Conservation (phyloP, 306 rosid species). For the Trifolium dubium region DNA sequence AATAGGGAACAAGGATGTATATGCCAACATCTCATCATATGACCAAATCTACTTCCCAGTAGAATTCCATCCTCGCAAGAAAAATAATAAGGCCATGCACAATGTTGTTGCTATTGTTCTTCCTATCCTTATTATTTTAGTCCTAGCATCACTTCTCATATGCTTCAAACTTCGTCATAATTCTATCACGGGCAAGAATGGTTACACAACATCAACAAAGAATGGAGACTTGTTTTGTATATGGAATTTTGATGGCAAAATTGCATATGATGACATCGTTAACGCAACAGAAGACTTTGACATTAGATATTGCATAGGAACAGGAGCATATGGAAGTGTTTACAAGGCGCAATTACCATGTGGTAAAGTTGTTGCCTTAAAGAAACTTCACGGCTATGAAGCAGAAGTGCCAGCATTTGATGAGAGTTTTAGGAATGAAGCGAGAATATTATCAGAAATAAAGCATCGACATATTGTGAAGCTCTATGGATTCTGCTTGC, state of each 20-base stretch:
- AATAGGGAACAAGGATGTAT: not conserved
- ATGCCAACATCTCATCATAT: not conserved
- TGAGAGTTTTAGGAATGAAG: slow-evolving; percentile 39
- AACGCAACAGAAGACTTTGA: slow-evolving; percentile 20
- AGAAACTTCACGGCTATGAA: slow-evolving; percentile 31
- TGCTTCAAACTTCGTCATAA: not conserved
- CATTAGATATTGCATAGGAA: slow-evolving; percentile 24
- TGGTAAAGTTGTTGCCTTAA: slow-evolving; percentile 32
- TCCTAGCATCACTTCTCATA: not conserved
- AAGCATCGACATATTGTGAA: slow-evolving; percentile 21
- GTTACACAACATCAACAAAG: not conserved
- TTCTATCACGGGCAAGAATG: not conserved
- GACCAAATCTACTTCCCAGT: not conserved
- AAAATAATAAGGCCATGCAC: not conserved
- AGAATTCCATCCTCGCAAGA: not conserved
- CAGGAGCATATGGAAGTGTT: slow-evolving; percentile 35
- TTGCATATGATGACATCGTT: slow-evolving; percentile 13
- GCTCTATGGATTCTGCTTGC: slow-evolving; percentile 37
- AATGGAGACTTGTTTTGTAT: slow-evolving; percentile 16
- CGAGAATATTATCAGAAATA: slow-evolving; percentile 29
- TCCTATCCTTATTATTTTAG: not conserved
- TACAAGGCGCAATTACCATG: slow-evolving; percentile 14
- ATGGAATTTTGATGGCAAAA: slow-evolving; percentile 27
- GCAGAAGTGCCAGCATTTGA: not conserved
- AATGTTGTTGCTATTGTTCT: not conserved